These are phyloP conservation scores for Blastocladiella britannica DNA, from an alignment of 192 early-diverging fungal species.

Conservation along the genomic window DNA sequence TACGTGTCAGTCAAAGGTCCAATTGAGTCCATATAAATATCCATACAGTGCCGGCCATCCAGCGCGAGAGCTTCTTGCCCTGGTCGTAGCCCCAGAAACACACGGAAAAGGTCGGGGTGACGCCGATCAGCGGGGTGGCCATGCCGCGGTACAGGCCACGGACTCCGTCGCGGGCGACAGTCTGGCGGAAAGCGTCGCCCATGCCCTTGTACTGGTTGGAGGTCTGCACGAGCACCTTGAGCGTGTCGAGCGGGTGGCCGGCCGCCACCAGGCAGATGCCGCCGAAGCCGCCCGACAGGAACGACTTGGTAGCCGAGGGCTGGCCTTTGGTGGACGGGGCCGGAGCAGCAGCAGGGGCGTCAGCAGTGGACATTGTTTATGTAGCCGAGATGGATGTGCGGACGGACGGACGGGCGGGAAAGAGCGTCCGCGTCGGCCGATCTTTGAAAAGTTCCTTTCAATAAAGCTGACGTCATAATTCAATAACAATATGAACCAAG, in stretches of 20 bases:
- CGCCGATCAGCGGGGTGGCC: constrained; percentile 73
- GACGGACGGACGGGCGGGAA: too few species aligned
- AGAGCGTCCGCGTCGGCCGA: too few species aligned
- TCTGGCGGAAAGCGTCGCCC: constrained; percentile 77
- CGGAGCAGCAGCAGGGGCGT: too few species aligned
- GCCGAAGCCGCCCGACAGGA: constrained; percentile 80
- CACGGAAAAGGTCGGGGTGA: constrained; percentile 89
- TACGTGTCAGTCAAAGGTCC: constrained; percentile 4
- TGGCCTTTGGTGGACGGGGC: not conserved
- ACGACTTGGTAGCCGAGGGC: constrained; percentile 52
- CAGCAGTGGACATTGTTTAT: too few species aligned
- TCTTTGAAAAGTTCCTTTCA: too few species aligned
- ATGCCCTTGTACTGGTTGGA: constrained; percentile 67
- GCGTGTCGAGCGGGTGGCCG: constrained; percentile 69
- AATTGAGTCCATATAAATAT: not conserved
- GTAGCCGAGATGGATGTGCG: too few species aligned
- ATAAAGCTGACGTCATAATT: too few species aligned
- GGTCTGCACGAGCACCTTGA: constrained; percentile 92
- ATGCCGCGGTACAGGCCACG: constrained; percentile 89
- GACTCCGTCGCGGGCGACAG: constrained; percentile 72
- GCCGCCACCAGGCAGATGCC: constrained; percentile 55
- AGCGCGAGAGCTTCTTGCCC: constrained; percentile 44
- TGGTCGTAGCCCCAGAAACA: constrained; percentile 79
- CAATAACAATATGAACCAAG: too few species aligned
- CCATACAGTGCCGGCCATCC: constrained; percentile 16